These are phyloP conservation scores for Coemansia sp. DNA, from an alignment of 192 early-diverging fungal species.

Conservation along the genomic window DNA sequence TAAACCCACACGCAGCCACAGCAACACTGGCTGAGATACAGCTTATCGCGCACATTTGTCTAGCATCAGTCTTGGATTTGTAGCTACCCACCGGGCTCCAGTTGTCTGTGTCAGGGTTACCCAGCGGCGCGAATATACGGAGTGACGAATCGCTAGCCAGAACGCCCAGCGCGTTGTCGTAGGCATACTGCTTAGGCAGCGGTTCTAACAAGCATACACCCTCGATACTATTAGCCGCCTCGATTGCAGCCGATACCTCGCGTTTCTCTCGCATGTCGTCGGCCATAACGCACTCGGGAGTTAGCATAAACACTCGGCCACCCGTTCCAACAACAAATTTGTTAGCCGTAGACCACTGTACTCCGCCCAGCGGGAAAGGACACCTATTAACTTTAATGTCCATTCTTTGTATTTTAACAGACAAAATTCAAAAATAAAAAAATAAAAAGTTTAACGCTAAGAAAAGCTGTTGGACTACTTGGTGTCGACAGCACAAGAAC, in stretches of 20 bases:
- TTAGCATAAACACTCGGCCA: conserved; percentile 21
- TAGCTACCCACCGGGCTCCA: conserved; percentile 43
- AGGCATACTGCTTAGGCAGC: conserved; percentile 23
- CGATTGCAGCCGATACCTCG: conserved; percentile 25
- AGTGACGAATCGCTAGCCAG: conserved; percentile 45
- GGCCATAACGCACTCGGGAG: conserved; percentile 17
- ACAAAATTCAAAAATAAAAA: background rate
- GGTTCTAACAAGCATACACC: conserved; percentile 30
- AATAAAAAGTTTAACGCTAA: background rate
- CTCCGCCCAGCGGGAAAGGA: conserved; percentile 24
- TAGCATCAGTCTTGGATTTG: conserved; percentile 15
- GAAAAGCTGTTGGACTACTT: background rate
- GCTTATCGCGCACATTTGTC: conserved; percentile 34
- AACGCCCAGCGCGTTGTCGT: conserved; percentile 15
- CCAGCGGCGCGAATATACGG: conserved; percentile 25
- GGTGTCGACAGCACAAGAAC: background rate
- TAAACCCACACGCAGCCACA: conserved; percentile 32
- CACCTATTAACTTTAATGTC: conserved; percentile 19
- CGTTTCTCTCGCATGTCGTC: conserved; percentile 12
- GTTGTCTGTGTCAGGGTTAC: conserved; percentile 22
- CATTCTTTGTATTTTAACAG: conserved; percentile 8
- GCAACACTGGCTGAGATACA: background rate
- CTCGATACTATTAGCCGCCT: conserved; percentile 27
- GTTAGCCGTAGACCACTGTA: conserved; percentile 42
- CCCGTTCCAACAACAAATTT: conserved; percentile 43